Percentiles rank a stretch among this genome's conserved stretches.
These are phyloP conservation scores for Alectoria sarmentosa DNA, from an alignment of 495 filamentous ascomycete species.

Conservation along the genomic window DNA sequence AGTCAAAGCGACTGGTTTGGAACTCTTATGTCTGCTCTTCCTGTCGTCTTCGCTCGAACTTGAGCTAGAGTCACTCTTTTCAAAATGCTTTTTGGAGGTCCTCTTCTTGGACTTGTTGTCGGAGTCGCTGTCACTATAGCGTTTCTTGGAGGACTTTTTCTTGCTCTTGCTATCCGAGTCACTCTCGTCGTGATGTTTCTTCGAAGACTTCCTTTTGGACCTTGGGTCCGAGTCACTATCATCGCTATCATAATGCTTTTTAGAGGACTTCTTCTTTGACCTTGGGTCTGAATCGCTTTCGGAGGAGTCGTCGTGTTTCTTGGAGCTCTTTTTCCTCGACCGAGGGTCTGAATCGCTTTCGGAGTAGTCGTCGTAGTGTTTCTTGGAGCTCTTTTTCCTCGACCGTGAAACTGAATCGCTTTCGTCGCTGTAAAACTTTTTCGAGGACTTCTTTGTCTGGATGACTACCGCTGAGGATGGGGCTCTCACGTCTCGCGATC, in stretches of 20 bases:
- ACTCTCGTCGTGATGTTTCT: constrained; percentile 27
- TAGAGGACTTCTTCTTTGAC: constrained; percentile 8
- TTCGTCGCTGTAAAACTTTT: constrained; percentile 21
- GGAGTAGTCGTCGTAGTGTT: constrained; percentile 19
- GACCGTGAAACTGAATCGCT: constrained; percentile 19
- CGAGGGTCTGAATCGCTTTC: constrained; percentile 24
- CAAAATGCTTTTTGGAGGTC: constrained; percentile 23
- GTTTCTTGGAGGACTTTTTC: constrained; percentile 23
- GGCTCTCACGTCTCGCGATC: constrained; percentile 41
- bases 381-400: constrained; percentile 20
- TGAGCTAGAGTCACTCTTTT: constrained; percentile 23
- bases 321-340: constrained; percentile 26
- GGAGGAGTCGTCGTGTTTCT: constrained; percentile 24
- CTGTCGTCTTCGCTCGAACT: constrained; percentile 25
- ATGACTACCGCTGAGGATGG: constrained; percentile 30
- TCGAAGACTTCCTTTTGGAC: constrained; percentile 22
- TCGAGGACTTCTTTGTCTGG: constrained; percentile 17
- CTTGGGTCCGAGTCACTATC: constrained; percentile 25
- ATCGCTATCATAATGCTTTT: constrained; percentile 12
- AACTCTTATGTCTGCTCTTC: constrained; percentile 15
- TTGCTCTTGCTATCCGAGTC: constrained; percentile 18
- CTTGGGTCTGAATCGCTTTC: constrained; percentile 24
- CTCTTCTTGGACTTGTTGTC: constrained; percentile 19
- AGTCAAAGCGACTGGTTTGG: constrained; percentile 17
- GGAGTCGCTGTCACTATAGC: constrained; percentile 25